Evolutionary conservation across 805 yeast genomes (phyloP), one percentile per base, ranked within the genome.

Genomic region (Cyberlindnera petersonii): DNA sequence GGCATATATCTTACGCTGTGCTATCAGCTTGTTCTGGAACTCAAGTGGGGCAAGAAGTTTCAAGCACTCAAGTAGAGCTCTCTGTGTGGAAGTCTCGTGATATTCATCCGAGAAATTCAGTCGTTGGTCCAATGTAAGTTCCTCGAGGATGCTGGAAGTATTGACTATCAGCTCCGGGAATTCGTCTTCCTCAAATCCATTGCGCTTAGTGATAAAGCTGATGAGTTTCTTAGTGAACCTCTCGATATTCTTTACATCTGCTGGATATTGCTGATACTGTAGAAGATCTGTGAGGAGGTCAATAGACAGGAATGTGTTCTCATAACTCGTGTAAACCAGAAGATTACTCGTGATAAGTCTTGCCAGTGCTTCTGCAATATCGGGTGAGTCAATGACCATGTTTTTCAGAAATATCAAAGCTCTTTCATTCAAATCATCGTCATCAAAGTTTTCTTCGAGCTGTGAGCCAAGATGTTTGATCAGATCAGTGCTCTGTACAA

Each of bases 181-280:
- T 18, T 55, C 60, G 31, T 54, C 56, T 15, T 55, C 60, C 17
- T 45, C 53, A 31, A 31, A 45, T 11, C 37, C 40, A 15, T 35
- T 24, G 31, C 31, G 27, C 14, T 17, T 23, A 4, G 20, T 11
- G 1, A 40, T 24, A 20, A 40, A 35, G 14, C 19, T 26, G 11
- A 10, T 17, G 9, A 50, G 4, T 16, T 42, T 44, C 10, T 30
- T 45, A 9, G 44, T 19, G 15, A 45, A 24, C 4, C 41, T n/a
- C 7, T 43, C 41, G 8, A 53, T 31, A 18, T 28, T 21, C 20
- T 37, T 42, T 9, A 36, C n/a, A 7, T 39, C 35, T 5, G 39
- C n/a, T 6, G 29, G 11, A 18, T 40, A 46, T 1, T 35, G 26
- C 9, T 47, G 40, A 21, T 24, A 41, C 4, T 29, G 30, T 3